These are phyloP conservation scores for Letharia lupina DNA, from an alignment of 495 filamentous ascomycete genomes.

Conservation along the genomic window DNA sequence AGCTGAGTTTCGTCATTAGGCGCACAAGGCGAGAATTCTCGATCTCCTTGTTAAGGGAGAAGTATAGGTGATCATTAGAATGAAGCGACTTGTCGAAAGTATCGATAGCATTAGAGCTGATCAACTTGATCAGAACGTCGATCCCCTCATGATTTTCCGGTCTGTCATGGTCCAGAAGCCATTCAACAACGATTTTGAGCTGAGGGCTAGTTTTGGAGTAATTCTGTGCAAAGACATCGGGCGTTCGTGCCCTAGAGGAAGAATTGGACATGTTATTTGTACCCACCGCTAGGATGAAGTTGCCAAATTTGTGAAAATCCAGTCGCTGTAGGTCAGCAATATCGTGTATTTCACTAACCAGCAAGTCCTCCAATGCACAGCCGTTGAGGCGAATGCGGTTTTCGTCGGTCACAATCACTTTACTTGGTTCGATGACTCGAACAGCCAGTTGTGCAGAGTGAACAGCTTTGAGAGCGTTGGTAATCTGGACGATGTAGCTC, in stretches of 20 bases:
- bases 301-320: slow-evolving; percentile 80
- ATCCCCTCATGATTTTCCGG: slow-evolving; percentile 53
- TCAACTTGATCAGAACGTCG: slow-evolving; percentile 65
- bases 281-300: slow-evolving; percentile 70
- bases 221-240: slow-evolving; percentile 47
- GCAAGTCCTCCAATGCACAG: slow-evolving; percentile 80
- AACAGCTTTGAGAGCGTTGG: slow-evolving; percentile 78
- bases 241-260: slow-evolving; percentile 49
- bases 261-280: slow-evolving; percentile 50
- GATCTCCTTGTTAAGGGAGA: slow-evolving; percentile 65
- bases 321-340: slow-evolving; percentile 73
- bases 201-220: slow-evolving; percentile 65
- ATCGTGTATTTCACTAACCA: slow-evolving; percentile 62
- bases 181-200: slow-evolving; percentile 64
- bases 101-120: slow-evolving; percentile 61
- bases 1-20: slow-evolving; percentile 71
- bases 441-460: slow-evolving; percentile 76
- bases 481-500: slow-evolving; percentile 87
- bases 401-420: slow-evolving; percentile 65
- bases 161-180: slow-evolving; percentile 56
- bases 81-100: slow-evolving; percentile 68
- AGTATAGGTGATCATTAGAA: slow-evolving; percentile 61
- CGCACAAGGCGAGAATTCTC: slow-evolving; percentile 86
- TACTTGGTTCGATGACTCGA: slow-evolving; percentile 71
- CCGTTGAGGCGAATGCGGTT: slow-evolving; percentile 81